phyloP scores from a whole-genome alignment of 345 rosid species.

The Trapa bicornis region DNA sequence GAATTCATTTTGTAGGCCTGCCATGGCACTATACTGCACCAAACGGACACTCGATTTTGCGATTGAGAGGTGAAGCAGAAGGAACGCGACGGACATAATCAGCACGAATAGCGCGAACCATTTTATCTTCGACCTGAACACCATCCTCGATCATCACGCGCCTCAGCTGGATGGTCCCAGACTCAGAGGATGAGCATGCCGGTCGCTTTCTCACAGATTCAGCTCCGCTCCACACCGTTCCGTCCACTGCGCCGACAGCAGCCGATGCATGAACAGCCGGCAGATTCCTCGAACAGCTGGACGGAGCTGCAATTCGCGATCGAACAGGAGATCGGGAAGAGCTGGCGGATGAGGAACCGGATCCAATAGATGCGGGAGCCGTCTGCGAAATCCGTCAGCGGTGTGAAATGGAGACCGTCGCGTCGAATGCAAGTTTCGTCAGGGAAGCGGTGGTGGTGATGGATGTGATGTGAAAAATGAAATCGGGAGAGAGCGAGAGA shows the following conservation, averaged over 20 bases:
- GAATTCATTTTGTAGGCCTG: conserved; percentile 40
- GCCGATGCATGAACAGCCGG: neutral
- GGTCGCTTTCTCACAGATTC: neutral
- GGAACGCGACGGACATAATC: conserved; percentile 61
- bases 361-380: neutral
- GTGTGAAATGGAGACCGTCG: neutral
- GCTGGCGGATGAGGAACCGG: conserved; percentile 1
- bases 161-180: neutral
- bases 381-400: neutral
- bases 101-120: conserved; percentile 72
- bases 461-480: neutral
- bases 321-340: neutral
- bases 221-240: too few relatives aligned
- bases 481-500: neutral
- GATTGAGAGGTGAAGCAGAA: conserved; percentile 66
- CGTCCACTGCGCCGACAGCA: neutral
- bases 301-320: neutral
- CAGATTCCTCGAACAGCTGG: neutral
- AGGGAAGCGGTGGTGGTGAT: neutral
- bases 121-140: conserved; percentile 75
- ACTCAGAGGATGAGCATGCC: neutral
- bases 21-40: conserved; percentile 38
- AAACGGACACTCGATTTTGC: conserved; percentile 51
- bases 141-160: conserved; percentile 31
- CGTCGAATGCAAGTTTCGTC: neutral